Conservation (phyloP, 345 rosid species). For the Conringia planisiliqua region DNA sequence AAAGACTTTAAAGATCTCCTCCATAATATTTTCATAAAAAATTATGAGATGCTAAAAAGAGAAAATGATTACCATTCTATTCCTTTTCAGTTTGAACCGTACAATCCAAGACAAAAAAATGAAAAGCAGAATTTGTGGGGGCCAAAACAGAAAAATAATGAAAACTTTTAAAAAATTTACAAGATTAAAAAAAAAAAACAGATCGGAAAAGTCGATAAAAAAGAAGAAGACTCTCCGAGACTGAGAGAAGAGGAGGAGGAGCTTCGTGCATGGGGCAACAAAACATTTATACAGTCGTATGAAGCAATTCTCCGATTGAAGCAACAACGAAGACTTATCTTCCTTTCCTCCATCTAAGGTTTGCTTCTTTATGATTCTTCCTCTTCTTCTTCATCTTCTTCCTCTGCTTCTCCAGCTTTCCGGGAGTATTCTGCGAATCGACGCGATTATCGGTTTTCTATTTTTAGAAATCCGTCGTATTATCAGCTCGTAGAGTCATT, state of each 20-base stretch:
- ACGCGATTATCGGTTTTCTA: neutral
- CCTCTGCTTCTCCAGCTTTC: neutral
- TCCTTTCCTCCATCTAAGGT: neutral
- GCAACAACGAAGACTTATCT: neutral
- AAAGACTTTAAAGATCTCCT: too few species aligned
- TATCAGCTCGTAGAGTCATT: neutral
- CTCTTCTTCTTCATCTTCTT: neutral
- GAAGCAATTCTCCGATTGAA: neutral
- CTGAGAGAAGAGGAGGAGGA: neutral
- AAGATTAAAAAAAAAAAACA: neutral
- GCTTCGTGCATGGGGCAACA: slow-evolving; percentile 31
- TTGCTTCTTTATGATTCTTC: neutral
- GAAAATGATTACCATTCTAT: neutral
- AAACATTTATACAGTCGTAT: neutral
- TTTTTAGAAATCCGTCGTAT: neutral
- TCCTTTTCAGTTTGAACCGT: slow-evolving; percentile 8
- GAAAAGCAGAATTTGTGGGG: neutral
- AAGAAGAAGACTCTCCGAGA: neutral
- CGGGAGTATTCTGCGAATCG: slow-evolving; percentile 14
- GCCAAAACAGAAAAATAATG: neutral
- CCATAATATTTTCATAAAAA: neutral
- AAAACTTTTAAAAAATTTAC: neutral
- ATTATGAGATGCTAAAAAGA: neutral
- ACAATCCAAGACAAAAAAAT: neutral
- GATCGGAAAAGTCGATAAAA: slow-evolving; percentile 18